phyloP scores from a whole-genome alignment of 371 early-diverging fungal genomes.

The Apophysomyces sp. region DNA sequence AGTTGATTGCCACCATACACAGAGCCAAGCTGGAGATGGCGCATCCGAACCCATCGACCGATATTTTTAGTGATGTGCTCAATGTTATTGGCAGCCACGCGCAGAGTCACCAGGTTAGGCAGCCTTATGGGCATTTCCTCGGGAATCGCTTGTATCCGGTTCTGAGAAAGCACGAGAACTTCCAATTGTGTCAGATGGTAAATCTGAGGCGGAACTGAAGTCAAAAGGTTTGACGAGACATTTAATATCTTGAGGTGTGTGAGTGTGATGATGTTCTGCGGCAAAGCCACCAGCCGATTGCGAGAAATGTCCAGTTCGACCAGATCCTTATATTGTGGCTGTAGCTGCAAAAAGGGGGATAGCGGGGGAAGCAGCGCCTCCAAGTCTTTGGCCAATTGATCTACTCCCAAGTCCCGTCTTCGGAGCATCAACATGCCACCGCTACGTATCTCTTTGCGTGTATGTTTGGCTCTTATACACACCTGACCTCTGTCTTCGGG shows the following conservation, averaged over 20 bases:
- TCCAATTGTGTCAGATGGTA: slow-evolving; percentile 46
- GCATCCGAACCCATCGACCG: slow-evolving; percentile 42
- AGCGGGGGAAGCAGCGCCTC: slow-evolving; percentile 39
- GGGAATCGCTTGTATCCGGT: slow-evolving; percentile 45
- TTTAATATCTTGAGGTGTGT: slow-evolving; percentile 51
- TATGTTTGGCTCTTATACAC: slow-evolving; percentile 13
- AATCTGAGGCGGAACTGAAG: slow-evolving; percentile 50
- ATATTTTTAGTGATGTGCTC: slow-evolving; percentile 40
- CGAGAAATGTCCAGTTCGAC: slow-evolving; percentile 62
- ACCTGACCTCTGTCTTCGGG: slow-evolving; percentile 12
- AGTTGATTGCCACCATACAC: slow-evolving; percentile 61
- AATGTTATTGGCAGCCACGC: slow-evolving; percentile 55
- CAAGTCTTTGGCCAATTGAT: slow-evolving; percentile 38
- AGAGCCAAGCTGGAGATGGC: slow-evolving; percentile 58
- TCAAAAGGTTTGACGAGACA: slow-evolving; percentile 54
- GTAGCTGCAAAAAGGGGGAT: slow-evolving; percentile 24
- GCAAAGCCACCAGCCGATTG: slow-evolving; percentile 46
- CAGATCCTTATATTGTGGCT: slow-evolving; percentile 28
- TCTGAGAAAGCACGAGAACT: slow-evolving; percentile 56
- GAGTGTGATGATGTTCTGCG: slow-evolving; percentile 40
- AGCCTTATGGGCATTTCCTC: slow-evolving; percentile 39
- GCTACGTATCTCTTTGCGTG: slow-evolving; percentile 5
- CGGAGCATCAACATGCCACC: slow-evolving; percentile 47
- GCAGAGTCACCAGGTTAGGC: slow-evolving; percentile 47
- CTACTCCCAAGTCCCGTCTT: slow-evolving; percentile 41